A percentile compares a stretch with the other conserved stretches of the same genome.
Evolutionary conservation across 2,329 filamentous ascomycete species (phyloP).

Genomic region (Elsinoe perseae): DNA sequence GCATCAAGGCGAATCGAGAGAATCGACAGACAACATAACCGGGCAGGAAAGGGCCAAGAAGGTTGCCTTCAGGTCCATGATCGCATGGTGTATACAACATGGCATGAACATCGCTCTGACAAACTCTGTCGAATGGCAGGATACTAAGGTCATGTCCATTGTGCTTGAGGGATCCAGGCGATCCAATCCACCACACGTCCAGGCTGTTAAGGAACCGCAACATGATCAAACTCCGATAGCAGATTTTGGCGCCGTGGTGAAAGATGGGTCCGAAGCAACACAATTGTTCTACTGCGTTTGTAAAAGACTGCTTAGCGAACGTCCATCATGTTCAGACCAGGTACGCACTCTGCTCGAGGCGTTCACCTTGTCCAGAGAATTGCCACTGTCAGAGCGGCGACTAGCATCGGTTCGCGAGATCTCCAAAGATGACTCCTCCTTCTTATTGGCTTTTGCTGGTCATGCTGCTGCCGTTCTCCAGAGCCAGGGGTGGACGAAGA

Average conservation of each 20-base stretch:
- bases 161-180: conserved; percentile 34
- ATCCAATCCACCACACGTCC: conserved; percentile 8
- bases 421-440: conserved; percentile 16
- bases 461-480: conserved; percentile 33
- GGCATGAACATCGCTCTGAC: conserved; percentile 57
- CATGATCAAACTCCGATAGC: too few species aligned
- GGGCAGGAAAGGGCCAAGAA: conserved; percentile 16
- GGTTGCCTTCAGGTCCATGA: conserved; percentile 38
- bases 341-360: neutral
- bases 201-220: neutral
- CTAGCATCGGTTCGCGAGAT: conserved; percentile 18
- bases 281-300: neutral
- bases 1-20: too few species aligned
- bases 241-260: too few species aligned
- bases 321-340: neutral
- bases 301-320: neutral
- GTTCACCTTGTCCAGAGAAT: conserved; percentile 12
- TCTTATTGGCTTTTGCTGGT: conserved; percentile 30
- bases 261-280: neutral
- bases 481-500: conserved; percentile 31
- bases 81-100: conserved; percentile 47
- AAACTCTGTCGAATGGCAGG: conserved; percentile 55
- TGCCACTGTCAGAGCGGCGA: conserved; percentile 27
- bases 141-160: conserved; percentile 54
- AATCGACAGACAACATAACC: conserved; percentile 1